These are phyloP conservation scores for Cinnamomum chago DNA, from an alignment of 164 flowering plant genomes.

Conservation along the genomic window DNA sequence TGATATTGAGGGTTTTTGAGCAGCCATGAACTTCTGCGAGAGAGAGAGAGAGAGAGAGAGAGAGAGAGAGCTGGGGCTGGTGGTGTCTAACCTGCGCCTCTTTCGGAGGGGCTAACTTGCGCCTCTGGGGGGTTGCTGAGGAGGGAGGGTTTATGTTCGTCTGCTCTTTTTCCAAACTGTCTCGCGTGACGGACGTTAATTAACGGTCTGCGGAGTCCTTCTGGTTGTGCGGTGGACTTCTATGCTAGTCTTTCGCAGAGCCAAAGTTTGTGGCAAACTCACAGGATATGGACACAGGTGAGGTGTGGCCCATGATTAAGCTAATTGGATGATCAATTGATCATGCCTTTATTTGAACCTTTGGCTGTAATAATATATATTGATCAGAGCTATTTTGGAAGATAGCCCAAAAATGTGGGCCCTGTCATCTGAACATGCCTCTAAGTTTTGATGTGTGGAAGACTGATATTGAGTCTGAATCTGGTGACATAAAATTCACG, in stretches of 20 bases:
- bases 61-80: background rate
- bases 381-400: too few species aligned
- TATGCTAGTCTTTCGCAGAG: background rate
- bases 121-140: background rate
- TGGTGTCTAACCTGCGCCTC: constrained; percentile 1
- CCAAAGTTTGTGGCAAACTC: background rate
- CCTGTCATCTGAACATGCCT: too few species aligned
- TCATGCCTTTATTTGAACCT: too few species aligned
- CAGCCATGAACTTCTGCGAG: constrained; percentile 10
- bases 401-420: too few species aligned
- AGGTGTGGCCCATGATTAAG: too few species aligned
- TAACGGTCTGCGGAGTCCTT: constrained; percentile 14
- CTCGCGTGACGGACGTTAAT: constrained; percentile 20
- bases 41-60: background rate
- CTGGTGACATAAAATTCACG: rapidly evolving
- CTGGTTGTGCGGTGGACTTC: background rate
- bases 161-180: background rate
- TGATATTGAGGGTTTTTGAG: background rate
- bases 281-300: too few species aligned
- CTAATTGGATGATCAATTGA: too few species aligned
- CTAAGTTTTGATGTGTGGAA: too few species aligned
- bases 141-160: constrained; percentile 10
- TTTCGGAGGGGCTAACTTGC: background rate
- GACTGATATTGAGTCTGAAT: too few species aligned
- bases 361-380: too few species aligned